phyloP scores from a whole-genome alignment of 2,329 filamentous ascomycete species.

The Ophiostoma himal-ulmi region DNA sequence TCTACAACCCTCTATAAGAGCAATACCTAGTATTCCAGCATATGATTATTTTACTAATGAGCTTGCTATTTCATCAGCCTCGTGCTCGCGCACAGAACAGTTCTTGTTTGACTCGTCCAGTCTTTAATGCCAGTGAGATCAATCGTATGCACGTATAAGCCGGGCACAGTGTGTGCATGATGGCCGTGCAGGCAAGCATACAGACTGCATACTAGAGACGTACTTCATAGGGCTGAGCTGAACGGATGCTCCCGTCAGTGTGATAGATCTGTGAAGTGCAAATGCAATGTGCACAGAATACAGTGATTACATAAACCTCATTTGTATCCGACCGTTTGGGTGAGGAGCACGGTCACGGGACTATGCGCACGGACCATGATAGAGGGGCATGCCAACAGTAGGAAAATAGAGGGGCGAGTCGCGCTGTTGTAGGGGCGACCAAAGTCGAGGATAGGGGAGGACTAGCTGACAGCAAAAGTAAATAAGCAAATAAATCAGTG shows the following conservation, averaged over 20 bases:
- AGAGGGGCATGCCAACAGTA: conserved; percentile 15
- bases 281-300: neutral
- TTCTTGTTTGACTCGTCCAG: neutral
- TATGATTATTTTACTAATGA: no score
- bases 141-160: neutral
- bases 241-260: neutral
- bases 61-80: neutral
- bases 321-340: neutral
- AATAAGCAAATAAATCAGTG: neutral
- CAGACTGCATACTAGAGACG: neutral
- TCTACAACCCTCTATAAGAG: no score
- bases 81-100: neutral
- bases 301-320: neutral
- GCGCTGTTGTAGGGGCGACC: conserved; percentile 20
- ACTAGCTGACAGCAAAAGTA: neutral
- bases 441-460: neutral
- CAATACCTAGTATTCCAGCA: no score
- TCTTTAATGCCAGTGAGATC: neutral
- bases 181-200: neutral
- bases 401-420: conserved; percentile 6
- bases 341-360: conserved; percentile 12
- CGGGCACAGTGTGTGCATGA: neutral
- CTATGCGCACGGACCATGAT: conserved; percentile 15
- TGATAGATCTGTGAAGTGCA: neutral
- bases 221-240: neutral